Evolutionary conservation across 106 monocot genomes (phyloP), one percentile per base, ranked within the genome.

Genomic region (Cymbidium sinense): DNA sequence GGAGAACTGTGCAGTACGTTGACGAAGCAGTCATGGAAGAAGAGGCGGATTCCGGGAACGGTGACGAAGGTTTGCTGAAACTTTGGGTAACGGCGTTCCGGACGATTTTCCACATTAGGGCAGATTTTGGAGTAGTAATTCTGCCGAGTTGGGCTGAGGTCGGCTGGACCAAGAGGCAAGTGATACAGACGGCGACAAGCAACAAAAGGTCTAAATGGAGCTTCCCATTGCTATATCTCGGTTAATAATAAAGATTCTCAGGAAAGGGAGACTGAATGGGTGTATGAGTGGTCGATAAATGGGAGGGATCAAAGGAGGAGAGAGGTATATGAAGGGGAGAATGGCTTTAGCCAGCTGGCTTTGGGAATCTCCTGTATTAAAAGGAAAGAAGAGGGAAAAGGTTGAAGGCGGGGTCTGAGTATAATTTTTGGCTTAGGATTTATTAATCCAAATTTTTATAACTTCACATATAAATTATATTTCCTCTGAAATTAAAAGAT

Each of bases 81-180:
- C 76, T 96, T 3, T 50, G 18, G 0, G 78, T 77, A 34, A 96
- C 93, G 27, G 81, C 92, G 0, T 35, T 21, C 11, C 84, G 76
- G 7, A 96, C 93, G 77, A 95, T 84, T 77, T 75, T 95, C 95
- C 33, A 96, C 93, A 54, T 91, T 87, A 36, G 93, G 95, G 85
- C 95, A 96, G 39, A 78, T 79, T 71, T 70, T 79, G 73, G 85
- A 81, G 82, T 96, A 96, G 86, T 82, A 93, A 75, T 91, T 86
- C 52, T 39, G 88, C 69, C 84, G 61, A 96, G 84, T 74, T 93
- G 90, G 2, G 87, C 87, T 1, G 58, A 62, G 74, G n/a, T 23
- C 17, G 37, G 64, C 20, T 30, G 77, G 11, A 70, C 33, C 27
- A 73, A 1, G 35, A 43, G 37, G 44, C 4, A 52, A 70, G 72